Conservation (phyloP, 768 basidiomycete species). For the Tulasnella sp. region DNA sequence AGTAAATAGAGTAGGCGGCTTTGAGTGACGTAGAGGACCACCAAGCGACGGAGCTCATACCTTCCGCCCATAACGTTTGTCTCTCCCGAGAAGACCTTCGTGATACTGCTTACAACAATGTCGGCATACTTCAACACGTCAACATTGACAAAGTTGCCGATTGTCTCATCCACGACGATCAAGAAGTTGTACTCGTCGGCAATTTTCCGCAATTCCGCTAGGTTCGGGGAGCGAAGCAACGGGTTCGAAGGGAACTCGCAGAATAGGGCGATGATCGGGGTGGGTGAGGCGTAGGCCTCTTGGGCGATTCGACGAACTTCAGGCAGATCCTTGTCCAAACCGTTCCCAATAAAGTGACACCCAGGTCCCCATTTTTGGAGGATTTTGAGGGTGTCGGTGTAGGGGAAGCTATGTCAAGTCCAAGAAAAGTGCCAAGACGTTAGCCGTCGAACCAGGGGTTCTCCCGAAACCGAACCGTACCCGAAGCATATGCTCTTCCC, state of each 20-base stretch:
- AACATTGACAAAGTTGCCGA: constrained; percentile 94
- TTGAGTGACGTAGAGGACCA: too few species aligned
- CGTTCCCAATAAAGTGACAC: constrained; percentile 83
- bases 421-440: background rate
- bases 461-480: constrained; percentile 52
- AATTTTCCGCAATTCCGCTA: constrained; percentile 70
- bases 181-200: constrained; percentile 89
- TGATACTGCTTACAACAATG: constrained; percentile 87
- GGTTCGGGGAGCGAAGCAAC: constrained; percentile 79
- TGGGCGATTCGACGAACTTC: constrained; percentile 67
- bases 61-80: constrained; percentile 98
- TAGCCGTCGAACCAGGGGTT: background rate
- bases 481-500: constrained; percentile 94
- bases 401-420: constrained; percentile 71
- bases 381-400: constrained; percentile 92
- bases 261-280: constrained; percentile 78
- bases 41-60: constrained; percentile 50
- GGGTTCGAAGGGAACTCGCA: constrained; percentile 97
- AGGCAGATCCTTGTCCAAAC: constrained; percentile 69
- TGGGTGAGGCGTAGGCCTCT: constrained; percentile 40
- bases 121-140: constrained; percentile 86
- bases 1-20: too few species aligned
- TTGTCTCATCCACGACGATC: constrained; percentile 90
- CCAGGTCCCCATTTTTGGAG: constrained; percentile 97
- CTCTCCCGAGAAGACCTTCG: constrained; percentile 93